phyloP scores from a whole-genome alignment of 2,329 filamentous ascomycete genomes.

The Fusarium mundagurra region DNA sequence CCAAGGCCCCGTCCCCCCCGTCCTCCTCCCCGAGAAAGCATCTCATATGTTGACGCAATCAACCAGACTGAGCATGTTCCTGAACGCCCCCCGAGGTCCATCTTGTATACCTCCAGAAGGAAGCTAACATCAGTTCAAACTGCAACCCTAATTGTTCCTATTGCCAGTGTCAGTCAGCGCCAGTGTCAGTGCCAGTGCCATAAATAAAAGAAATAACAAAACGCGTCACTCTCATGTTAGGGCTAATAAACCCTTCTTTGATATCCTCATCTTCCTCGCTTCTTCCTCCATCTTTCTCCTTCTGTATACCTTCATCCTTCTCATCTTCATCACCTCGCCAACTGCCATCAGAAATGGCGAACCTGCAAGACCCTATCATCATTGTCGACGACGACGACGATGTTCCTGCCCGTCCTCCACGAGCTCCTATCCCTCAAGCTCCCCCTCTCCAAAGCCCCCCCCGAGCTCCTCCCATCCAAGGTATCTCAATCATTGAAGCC shows the following conservation, averaged over 20 bases:
- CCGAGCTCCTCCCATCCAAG: neutral
- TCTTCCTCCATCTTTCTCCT: neutral
- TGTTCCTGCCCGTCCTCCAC: fast-evolving
- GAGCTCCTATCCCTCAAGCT: neutral
- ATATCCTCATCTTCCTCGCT: neutral
- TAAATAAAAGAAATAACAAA: too few species aligned
- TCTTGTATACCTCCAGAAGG: too few species aligned
- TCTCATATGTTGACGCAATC: neutral
- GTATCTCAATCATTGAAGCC: neutral
- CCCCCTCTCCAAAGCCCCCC: too few species aligned
- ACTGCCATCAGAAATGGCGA: neutral
- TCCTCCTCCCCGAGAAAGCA: neutral
- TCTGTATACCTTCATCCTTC: neutral
- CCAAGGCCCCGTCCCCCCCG: neutral
- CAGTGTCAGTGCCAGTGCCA: too few species aligned
- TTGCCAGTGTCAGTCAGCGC: too few species aligned
- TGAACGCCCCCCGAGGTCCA: too few species aligned
- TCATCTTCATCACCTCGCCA: neutral
- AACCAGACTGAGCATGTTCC: too few species aligned
- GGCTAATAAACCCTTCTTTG: too few species aligned
- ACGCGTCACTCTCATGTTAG: too few species aligned
- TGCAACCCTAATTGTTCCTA: too few species aligned
- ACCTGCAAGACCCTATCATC: neutral
- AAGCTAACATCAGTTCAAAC: too few species aligned
- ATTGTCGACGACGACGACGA: neutral